Percentiles rank a stretch among this genome's conserved stretches.
phyloP scores from a whole-genome alignment of 108 stramenopile genomes.

The Fragilaria crotonensis region DNA sequence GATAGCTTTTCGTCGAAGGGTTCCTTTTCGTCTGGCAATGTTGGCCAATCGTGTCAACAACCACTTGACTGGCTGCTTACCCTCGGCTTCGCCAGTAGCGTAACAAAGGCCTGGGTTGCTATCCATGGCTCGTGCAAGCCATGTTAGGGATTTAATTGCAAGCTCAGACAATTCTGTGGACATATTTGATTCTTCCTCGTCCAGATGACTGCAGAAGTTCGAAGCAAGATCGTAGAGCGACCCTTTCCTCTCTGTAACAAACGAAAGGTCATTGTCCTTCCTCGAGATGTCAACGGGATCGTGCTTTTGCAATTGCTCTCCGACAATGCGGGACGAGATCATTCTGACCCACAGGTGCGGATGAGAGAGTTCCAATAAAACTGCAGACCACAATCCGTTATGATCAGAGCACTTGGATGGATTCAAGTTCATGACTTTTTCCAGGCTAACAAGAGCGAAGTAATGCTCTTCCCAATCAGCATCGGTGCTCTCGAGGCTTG shows the following conservation, averaged over 20 bases:
- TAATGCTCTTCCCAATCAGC: slow-evolving; percentile 66
- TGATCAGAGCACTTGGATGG: slow-evolving; percentile 10
- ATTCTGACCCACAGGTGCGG: slow-evolving; percentile 75
- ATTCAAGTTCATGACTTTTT: slow-evolving; percentile 36
- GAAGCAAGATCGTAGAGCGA: slow-evolving; percentile 53
- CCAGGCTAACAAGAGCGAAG: slow-evolving; percentile 57
- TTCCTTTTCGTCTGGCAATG: slow-evolving; percentile 71
- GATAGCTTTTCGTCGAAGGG: slow-evolving; percentile 54
- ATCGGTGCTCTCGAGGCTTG: slow-evolving; percentile 3
- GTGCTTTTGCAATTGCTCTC: slow-evolving; percentile 31
- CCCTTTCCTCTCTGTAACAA: slow-evolving; percentile 36
- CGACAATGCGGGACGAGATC: slow-evolving; percentile 50
- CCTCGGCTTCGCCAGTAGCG: slow-evolving; percentile 8
- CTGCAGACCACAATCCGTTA: slow-evolving; percentile 30
- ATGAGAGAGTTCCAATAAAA: slow-evolving; percentile 46
- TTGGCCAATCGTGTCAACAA: slow-evolving; percentile 65
- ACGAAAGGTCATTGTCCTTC: slow-evolving; percentile 13
- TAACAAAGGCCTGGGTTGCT: slow-evolving; percentile 55
- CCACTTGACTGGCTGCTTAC: slow-evolving; percentile 57
- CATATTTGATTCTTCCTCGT: slow-evolving; percentile 53
- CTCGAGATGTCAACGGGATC: slow-evolving; percentile 15
- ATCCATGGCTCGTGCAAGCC: slow-evolving; percentile 52
- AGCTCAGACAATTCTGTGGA: slow-evolving; percentile 41
- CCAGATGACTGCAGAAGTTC: slow-evolving; percentile 60
- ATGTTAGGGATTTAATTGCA: slow-evolving; percentile 57